Evolutionary conservation across 148 eudicot species (phyloP), one percentile per base, ranked within the genome.

Genomic region (Spergularia bocconei): DNA sequence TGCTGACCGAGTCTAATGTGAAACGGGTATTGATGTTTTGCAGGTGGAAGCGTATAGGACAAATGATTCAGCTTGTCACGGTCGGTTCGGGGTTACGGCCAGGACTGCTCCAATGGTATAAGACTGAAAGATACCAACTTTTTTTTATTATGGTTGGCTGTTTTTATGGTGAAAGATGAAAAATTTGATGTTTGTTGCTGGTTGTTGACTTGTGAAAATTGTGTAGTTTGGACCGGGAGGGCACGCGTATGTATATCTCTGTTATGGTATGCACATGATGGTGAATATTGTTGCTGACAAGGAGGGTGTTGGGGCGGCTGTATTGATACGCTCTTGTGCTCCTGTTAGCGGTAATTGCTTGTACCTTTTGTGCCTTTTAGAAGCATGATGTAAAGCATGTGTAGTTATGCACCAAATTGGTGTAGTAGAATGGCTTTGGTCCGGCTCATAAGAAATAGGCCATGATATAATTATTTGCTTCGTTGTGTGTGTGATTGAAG

Each of bases 21-120:
- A 29, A 41, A 33, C 51, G 70, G 67, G 62, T 23, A 7, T 44
- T 59, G 3, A 52, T 50, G 25, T 44, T 52, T 77, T 68, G 41
- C 78, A 95, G 98, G 98, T 92, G 44, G 98, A 95, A 90, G 98
- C 98, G 78, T 95, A 95, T 82, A 86, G 96, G 82, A 73, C 92
- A 13, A 85, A 86, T 78, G 98, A 95, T 84, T 87, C 98, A 29
- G 98, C 98, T 77, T 95, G 97, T 74, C 98, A 95, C 52, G 97
- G 90, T 11, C 92, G 98, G 14, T 88, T 89, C 63, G 98, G 98
- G 10, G 29, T 86, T 55, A 95, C 98, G 16, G 82, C 93, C 13
- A 95, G 98, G 85, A 94, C 96, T 12, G 98, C 98, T 76, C 96
- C 97, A 69, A 77, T 89, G 75, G 98, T 94, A 79, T 82, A 93